Conservation (phyloP, 1,139 yeast species). For the Yamadazyma oceani region DNA sequence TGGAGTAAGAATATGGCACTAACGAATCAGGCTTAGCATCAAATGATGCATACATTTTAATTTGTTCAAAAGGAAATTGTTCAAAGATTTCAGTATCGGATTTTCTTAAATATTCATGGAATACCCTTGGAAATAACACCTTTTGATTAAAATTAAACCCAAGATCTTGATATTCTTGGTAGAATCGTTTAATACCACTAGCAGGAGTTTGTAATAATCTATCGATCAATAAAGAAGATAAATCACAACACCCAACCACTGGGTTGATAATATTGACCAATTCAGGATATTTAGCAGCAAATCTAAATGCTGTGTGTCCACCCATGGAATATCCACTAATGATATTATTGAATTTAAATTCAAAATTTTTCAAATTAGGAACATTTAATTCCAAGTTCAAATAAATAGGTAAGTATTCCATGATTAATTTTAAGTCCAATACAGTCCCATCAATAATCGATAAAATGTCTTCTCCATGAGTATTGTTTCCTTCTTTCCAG, state of each 20-base stretch:
- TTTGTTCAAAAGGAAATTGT: slow-evolving; percentile 30
- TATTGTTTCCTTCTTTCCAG: slow-evolving; percentile 49
- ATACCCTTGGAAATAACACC: slow-evolving; percentile 33
- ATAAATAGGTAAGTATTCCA: slow-evolving; percentile 49
- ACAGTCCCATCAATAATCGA: slow-evolving; percentile 52
- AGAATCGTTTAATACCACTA: slow-evolving; percentile 14
- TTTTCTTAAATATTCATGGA: slow-evolving; percentile 32
- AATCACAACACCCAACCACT: slow-evolving; percentile 47
- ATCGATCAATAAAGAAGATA: slow-evolving; percentile 43
- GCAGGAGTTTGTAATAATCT: slow-evolving; percentile 29
- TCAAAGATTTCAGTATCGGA: slow-evolving; percentile 37
- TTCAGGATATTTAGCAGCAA: slow-evolving; percentile 41
- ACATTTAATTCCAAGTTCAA: slow-evolving; percentile 35
- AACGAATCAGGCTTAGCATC: slow-evolving; percentile 34
- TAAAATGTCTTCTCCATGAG: slow-evolving; percentile 56
- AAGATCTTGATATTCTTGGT: slow-evolving; percentile 33
- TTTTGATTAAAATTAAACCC: slow-evolving; percentile 28
- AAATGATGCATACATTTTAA: slow-evolving; percentile 39
- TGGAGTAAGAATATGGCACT: slow-evolving; percentile 38
- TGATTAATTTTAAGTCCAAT: slow-evolving; percentile 47
- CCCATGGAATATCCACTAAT: slow-evolving; percentile 62
- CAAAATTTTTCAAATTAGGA: slow-evolving; percentile 15
- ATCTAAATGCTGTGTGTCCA: slow-evolving; percentile 56
- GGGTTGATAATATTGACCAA: slow-evolving; percentile 44
- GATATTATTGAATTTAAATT: slow-evolving; percentile 31